phyloP scores from a whole-genome alignment of 192 early-diverging fungal genomes.

The Coemansia guatemalensis region DNA sequence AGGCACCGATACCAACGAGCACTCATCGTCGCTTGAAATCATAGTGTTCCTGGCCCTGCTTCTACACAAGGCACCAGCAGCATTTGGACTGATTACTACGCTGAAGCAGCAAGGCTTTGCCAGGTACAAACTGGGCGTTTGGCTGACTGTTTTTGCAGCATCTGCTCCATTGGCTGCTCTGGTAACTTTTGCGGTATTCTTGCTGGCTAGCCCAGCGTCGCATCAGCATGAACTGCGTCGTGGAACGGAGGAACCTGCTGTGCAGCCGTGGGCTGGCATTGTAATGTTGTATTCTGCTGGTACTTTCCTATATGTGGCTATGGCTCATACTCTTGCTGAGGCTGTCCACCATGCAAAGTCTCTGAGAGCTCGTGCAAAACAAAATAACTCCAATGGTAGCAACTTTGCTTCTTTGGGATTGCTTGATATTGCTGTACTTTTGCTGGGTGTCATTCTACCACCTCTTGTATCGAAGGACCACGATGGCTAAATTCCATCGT shows the following conservation, averaged over 20 bases:
- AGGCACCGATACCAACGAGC: slow-evolving; percentile 29
- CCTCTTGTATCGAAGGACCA: slow-evolving; percentile 51
- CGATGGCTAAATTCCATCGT: slow-evolving; percentile 31
- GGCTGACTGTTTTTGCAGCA: slow-evolving; percentile 77
- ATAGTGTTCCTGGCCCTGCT: slow-evolving; percentile 94
- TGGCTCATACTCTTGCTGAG: slow-evolving; percentile 77
- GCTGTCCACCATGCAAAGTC: slow-evolving; percentile 49
- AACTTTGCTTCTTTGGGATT: slow-evolving; percentile 34
- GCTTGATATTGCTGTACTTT: slow-evolving; percentile 48
- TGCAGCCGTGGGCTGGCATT: slow-evolving; percentile 73
- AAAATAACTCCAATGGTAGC: neutral
- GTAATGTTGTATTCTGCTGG: slow-evolving; percentile 86
- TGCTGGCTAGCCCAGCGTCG: slow-evolving; percentile 12
- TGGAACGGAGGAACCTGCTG: slow-evolving; percentile 48
- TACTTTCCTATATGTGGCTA: slow-evolving; percentile 90
- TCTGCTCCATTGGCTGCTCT: slow-evolving; percentile 85
- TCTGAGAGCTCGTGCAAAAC: slow-evolving; percentile 19
- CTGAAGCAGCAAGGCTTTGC: slow-evolving; percentile 74
- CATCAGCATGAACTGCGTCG: neutral
- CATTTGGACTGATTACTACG: slow-evolving; percentile 88
- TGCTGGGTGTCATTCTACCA: slow-evolving; percentile 57
- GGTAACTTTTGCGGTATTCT: slow-evolving; percentile 46
- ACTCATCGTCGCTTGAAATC: slow-evolving; percentile 57
- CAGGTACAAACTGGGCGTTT: slow-evolving; percentile 64
- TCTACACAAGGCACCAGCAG: slow-evolving; percentile 94